Base-by-base conservation (phyloP, 495 filamentous ascomycete species). In the Penicillium paradoxum region DNA sequence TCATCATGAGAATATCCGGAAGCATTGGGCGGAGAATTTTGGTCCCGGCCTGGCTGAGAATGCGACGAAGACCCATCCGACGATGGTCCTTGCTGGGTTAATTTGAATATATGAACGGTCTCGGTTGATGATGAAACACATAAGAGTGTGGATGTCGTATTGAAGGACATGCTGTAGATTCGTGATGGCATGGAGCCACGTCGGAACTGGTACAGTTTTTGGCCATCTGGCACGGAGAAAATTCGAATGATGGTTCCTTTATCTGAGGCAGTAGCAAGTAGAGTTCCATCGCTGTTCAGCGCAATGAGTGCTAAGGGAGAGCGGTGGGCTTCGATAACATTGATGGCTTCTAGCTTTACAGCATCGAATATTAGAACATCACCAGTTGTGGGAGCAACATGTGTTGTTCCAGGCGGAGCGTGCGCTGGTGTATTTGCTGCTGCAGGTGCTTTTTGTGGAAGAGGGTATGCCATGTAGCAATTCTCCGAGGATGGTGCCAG, bases 131-230 rank as follows among this genome's bases (percentile, higher is more conserved):
- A 97, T 11, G 92, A 97, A 49, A 97, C 91, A 60, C 90, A 96
- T 32, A 98, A 84, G 2, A 98, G 79, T 6, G 92, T 93, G 4
- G 90, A 95, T 29, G 87, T 91, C 14, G 89, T 81, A 67, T 98
- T 98, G 76, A 97, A 98, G n/a, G 90, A 93, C 93, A 98, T 97
- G 82, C 90, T 95, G 69, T 88, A 96, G 53, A 98, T 97, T 18
- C 87, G 83, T 3, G 90, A 89, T 0, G 93, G 93, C 69, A 95
- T 95, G 9, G 91, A 95, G 22, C 93, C 93, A 55, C 93, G 81
- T 49, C 93, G 84, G 67, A 98, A 98, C 63, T 98, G 92, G 60
- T 87, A 96, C 15, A 98, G 80, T 65, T 96, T 98, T 58, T 90
- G 85, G 5, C 87, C 91, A 50, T 84, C 79, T 4, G 93, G 95